Evolutionary conservation across 768 basidiomycete species (phyloP).

Genomic region (Panaeolus cyanescens): DNA sequence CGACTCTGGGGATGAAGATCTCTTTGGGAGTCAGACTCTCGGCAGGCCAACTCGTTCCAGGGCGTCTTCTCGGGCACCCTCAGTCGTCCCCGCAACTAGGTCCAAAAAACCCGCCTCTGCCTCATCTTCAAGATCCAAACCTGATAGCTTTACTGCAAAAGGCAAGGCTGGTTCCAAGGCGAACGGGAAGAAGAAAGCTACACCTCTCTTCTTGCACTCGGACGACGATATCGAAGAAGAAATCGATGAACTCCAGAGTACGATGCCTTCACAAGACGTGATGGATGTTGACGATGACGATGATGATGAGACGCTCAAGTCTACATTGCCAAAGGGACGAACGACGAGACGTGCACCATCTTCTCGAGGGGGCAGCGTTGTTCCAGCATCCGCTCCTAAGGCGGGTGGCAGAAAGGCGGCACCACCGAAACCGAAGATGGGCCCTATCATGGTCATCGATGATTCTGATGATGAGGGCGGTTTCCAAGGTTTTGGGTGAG

Average conservation of each 20-base stretch:
- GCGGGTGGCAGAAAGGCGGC: constrained; percentile 13
- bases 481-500: constrained; percentile 62
- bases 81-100: background rate
- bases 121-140: constrained; percentile 21
- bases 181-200: constrained; percentile 25
- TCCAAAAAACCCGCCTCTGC: constrained; percentile 1
- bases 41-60: background rate
- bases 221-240: constrained; percentile 40
- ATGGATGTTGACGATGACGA: constrained; percentile 11
- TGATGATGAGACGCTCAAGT: constrained; percentile 28
- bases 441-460: constrained; percentile 52
- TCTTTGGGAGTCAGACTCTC: background rate
- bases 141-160: constrained; percentile 19
- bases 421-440: constrained; percentile 29
- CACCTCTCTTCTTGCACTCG: constrained; percentile 55
- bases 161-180: constrained; percentile 13
- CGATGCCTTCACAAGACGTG: constrained; percentile 9
- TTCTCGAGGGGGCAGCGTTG: background rate
- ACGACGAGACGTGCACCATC: constrained; percentile 10
- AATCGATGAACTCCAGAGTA: constrained; percentile 18
- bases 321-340: constrained; percentile 17
- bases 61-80: background rate
- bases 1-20: constrained; percentile 37
- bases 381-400: constrained; percentile 1
- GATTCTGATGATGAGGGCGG: constrained; percentile 73